Base-by-base conservation (phyloP, 106 monocot genomes). In the Dendrobium huoshanense region DNA sequence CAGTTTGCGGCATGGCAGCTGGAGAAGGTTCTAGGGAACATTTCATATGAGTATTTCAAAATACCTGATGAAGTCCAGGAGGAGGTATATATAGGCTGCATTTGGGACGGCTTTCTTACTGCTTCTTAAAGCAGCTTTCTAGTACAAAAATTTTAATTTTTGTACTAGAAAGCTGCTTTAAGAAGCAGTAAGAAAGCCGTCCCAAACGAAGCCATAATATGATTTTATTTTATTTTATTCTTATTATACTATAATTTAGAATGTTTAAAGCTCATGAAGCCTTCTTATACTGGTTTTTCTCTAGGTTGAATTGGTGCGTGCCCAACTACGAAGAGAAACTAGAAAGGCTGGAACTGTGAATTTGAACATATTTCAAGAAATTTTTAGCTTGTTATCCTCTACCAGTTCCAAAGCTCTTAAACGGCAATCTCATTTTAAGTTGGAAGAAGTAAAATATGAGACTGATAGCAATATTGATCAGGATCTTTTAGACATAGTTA, bases 11-110 rank as follows among this genome's bases (percentile, higher is more conserved):
- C 91, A 68, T 96, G 96, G 96, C 94, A 90, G 79, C 80, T 96
- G 77, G 88, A 92, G 74, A 93, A 85, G 79, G 90, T 79, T 72
- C 91, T 96, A 78, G 87, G 78, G 49, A 84, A 86, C 75, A 20
- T 92, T 9, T 85, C 91, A 78, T 88, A 85, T 80, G 85, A 87
- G 61, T 81, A 87, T 80, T 96, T 96, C 80, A 78, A 77, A 4
- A 85, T 96, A 81, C 92, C 94, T 29, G 92, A 94, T 73, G 96
- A 96, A 87, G 92, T 96, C 72, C 87, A 88, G 77, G 96, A 96
- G 85, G 87, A 96, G 92, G 94, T 94, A 86, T 31, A 37, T 37
- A 37, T 31, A 31, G 1, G 31, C 31, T 31, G 1, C 31, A 0
- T 31, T 31, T 31, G 31, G 31, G 31, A 31, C 1, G 31, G 31